Percentiles rank a stretch among this genome's conserved stretches.
phyloP scores from a whole-genome alignment of 2,329 filamentous ascomycete species.

The Aspergillus hortae region DNA sequence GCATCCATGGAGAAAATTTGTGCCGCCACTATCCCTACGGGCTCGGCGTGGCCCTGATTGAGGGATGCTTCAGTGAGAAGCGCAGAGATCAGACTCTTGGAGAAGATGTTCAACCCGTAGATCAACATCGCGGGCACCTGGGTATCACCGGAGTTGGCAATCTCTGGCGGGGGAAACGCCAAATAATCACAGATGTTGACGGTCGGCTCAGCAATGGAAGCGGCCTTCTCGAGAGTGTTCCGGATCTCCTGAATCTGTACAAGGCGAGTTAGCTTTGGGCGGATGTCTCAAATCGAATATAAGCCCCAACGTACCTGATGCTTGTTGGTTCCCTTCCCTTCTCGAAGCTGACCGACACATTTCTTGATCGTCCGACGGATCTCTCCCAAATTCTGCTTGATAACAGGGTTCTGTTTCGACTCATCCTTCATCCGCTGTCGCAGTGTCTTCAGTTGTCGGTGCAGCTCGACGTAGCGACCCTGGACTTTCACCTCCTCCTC shows the following conservation, averaged over 20 bases:
- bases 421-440: conserved; percentile 53
- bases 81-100: conserved; percentile 69
- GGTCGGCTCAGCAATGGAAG: conserved; percentile 51
- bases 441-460: conserved; percentile 63
- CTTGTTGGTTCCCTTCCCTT: conserved; percentile 61
- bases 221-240: conserved; percentile 51
- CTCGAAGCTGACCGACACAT: conserved; percentile 66
- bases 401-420: conserved; percentile 51
- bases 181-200: conserved; percentile 58
- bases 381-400: conserved; percentile 67
- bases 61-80: conserved; percentile 64
- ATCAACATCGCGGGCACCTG: conserved; percentile 64
- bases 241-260: conserved; percentile 45
- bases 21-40: conserved; percentile 72
- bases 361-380: conserved; percentile 69
- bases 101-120: conserved; percentile 72
- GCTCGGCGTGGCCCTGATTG: conserved; percentile 66
- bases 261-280: not conserved
- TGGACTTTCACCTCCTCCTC: conserved; percentile 43
- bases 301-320: conserved; percentile 46
- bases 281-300: not conserved
- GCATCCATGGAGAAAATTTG: conserved; percentile 68
- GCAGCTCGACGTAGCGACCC: conserved; percentile 54
- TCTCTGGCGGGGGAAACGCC: conserved; percentile 38
- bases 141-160: conserved; percentile 40